Evolutionary conservation across 2,329 filamentous ascomycete species (phyloP).

Genomic region (Orbilia blumenaviensis): DNA sequence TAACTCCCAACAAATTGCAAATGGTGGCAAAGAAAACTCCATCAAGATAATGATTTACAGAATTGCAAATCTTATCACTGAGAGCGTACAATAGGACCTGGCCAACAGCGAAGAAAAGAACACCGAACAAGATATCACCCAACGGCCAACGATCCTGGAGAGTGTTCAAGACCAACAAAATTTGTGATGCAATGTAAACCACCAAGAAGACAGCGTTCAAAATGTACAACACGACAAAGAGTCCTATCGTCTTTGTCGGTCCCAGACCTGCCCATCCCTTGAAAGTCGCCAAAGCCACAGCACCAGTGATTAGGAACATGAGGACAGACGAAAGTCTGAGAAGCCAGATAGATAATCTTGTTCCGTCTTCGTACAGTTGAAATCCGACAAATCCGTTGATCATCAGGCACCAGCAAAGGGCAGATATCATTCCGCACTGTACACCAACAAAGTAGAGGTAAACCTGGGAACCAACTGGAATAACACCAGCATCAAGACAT

Average conservation of each 20-base stretch:
- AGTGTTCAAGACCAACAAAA: slow-evolving; percentile 86
- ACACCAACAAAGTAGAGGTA: slow-evolving; percentile 92
- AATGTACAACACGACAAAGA: slow-evolving; percentile 92
- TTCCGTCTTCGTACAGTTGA: slow-evolving; percentile 97
- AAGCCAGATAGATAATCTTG: slow-evolving; percentile 90
- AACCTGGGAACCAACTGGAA: slow-evolving; percentile 79
- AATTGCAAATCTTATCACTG: slow-evolving; percentile 82
- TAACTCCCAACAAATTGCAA: slow-evolving; percentile 91
- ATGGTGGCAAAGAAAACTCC: slow-evolving; percentile 93
- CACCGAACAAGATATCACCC: slow-evolving; percentile 87
- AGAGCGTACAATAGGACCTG: slow-evolving; percentile 94
- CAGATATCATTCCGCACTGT: slow-evolving; percentile 84
- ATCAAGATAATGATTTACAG: slow-evolving; percentile 89
- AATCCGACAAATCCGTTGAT: slow-evolving; percentile 99
- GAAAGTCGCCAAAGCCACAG: slow-evolving; percentile 90
- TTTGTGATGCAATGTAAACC: slow-evolving; percentile 86
- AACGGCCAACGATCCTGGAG: slow-evolving; percentile 95
- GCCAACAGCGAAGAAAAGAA: slow-evolving; percentile 89
- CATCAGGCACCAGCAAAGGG: slow-evolving; percentile 85
- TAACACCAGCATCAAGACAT: slow-evolving; percentile 89
- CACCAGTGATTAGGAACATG: slow-evolving; percentile 86
- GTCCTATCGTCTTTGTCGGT: slow-evolving; percentile 83
- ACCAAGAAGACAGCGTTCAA: slow-evolving; percentile 86
- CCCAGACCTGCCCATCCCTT: slow-evolving; percentile 86
- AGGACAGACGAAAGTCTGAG: slow-evolving; percentile 78